Conservation (phyloP, 225 moss, liverwort and hornwort genomes). For the Anthoceros angustus region DNA sequence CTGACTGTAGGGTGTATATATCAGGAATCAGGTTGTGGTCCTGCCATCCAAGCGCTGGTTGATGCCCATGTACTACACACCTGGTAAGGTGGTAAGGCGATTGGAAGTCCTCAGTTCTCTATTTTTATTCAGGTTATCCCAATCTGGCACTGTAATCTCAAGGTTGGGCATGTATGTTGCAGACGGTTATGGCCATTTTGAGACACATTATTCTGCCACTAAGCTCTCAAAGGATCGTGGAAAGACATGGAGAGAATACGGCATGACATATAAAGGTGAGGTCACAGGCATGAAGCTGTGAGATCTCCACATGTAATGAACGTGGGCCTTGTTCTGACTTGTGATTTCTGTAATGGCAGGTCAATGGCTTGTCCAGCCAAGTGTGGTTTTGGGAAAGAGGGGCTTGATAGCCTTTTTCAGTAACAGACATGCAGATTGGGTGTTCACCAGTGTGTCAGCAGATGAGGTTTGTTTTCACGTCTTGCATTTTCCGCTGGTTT, state of each 20-base stretch:
- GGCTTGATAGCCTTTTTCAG: background rate
- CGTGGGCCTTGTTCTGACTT: background rate
- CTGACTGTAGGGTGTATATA: background rate
- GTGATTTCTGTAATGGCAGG: background rate
- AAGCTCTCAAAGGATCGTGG: background rate
- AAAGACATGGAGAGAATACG: background rate
- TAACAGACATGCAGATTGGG: background rate
- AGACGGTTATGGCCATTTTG: conserved; percentile 3
- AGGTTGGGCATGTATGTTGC: background rate
- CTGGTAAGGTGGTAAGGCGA: background rate
- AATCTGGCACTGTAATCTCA: background rate
- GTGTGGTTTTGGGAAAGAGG: background rate
- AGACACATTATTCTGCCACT: conserved; percentile 3
- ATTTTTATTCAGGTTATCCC: background rate
- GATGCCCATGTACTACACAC: conserved; percentile 5
- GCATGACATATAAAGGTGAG: background rate
- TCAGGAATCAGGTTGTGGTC: background rate
- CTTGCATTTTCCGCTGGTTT: too few relatives aligned
- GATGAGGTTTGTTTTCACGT: background rate
- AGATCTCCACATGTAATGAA: background rate
- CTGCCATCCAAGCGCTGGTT: background rate
- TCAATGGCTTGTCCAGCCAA: background rate
- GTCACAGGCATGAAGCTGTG: background rate
- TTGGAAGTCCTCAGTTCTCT: background rate
- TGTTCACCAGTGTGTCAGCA: background rate